Evolutionary conservation across 163 green algal species (phyloP), one percentile per base, ranked within the genome.

Genomic region (Scenedesmus sp.): DNA sequence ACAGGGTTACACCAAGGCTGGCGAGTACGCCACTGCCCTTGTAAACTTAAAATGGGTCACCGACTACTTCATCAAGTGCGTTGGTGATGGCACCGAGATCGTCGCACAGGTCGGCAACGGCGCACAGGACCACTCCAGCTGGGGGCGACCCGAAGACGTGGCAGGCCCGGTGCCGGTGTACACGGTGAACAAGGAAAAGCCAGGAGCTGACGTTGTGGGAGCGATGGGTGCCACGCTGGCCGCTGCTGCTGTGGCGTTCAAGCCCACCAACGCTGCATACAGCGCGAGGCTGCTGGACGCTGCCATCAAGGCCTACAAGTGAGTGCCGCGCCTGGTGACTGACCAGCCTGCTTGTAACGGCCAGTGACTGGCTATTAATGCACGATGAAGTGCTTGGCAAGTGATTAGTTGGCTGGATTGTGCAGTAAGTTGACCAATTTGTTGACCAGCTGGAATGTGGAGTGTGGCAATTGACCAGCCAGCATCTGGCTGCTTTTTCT

Each of bases 11-110:
- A 51, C 43, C 0, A 81, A 92, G 70, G 76, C 93, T 33, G 93
- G 91, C 10, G 43, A 93, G 35, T 91, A 91, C 49, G 81, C 46
- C 12, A 42, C 90, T 2, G 90, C 93, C 35, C 89, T 96, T 56
- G 93, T 95, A 37, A 96, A 91, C 65, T 70, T 98, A 5, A 91
- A 89, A 79, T 97, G 94, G 95, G 94, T 91, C 56, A 92, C 89
- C 33, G 96, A 98, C 90, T 98, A 98, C 92, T 91, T 98, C 86
- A 89, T 96, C 33, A 98, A 97, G 84, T 89, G 88, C 53, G 65
- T 95, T 33, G 82, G 72, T 20, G 86, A 93, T 22, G 89, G 89
- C 53, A 90, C 53, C 33, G 42, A 92, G 3, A 88, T 93, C 26
- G 72, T 92, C 16, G 86, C 46, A 24, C 91, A 93, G 35, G 91